Conservation (phyloP, 2,329 filamentous ascomycete species). For the Exutisphaerella laricina region DNA sequence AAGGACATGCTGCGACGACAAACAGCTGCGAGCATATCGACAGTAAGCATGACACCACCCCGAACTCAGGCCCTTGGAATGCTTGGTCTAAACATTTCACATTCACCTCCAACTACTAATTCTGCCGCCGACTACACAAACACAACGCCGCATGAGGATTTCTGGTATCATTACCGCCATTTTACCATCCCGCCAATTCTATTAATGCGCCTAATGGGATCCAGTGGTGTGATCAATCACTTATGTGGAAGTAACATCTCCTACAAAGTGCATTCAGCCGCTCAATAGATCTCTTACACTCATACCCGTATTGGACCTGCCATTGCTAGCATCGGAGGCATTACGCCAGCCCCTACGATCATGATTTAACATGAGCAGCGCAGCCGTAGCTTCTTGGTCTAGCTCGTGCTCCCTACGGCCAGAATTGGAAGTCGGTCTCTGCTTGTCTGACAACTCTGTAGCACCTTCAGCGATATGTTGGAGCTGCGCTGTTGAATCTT, state of each 20-base stretch:
- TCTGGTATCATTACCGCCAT: not conserved
- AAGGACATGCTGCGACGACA: no score
- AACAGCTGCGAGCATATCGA: no score
- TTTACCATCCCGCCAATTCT: not conserved
- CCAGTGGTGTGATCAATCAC: no score
- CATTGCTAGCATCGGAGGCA: slow-evolving; percentile 14
- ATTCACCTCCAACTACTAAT: no score
- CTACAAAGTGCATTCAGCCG: slow-evolving; percentile 16
- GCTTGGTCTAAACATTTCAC: no score
- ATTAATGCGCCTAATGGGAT: no score
- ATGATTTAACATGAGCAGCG: slow-evolving; percentile 78
- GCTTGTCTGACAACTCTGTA: slow-evolving; percentile 24
- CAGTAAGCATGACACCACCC: no score
- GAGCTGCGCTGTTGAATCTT: slow-evolving; percentile 40
- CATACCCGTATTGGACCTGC: slow-evolving; percentile 31
- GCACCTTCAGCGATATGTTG: slow-evolving; percentile 28
- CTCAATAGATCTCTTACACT: slow-evolving; percentile 45
- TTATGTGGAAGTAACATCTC: no score
- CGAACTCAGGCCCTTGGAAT: no score
- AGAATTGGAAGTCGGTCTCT: slow-evolving; percentile 13
- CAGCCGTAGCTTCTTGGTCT: slow-evolving; percentile 74
- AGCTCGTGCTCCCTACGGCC: slow-evolving; percentile 33
- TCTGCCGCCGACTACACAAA: no score
- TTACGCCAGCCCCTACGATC: slow-evolving; percentile 56
- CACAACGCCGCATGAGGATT: no score